A percentile compares a stretch with the other conserved stretches of the same genome.
phyloP scores from a whole-genome alignment of 1,139 yeast species.

The Geotrichum klebahnii region DNA sequence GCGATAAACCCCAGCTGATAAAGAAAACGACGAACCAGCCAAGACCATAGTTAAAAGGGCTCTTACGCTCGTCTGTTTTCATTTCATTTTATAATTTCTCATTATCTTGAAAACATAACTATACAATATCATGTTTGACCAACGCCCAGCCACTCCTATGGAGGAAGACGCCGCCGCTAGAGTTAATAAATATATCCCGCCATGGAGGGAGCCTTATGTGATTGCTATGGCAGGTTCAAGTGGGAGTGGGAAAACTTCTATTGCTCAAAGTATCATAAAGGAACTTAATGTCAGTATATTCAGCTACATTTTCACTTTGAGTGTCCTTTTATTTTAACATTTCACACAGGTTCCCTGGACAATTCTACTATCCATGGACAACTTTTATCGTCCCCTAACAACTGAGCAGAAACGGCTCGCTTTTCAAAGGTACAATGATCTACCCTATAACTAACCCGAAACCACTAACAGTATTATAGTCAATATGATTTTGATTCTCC shows the following conservation, averaged over 20 bases:
- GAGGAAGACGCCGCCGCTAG: not conserved
- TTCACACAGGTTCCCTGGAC: slow-evolving; percentile 95
- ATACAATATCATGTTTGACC: not conserved
- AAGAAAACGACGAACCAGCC: no score
- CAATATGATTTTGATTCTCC: slow-evolving; percentile 76
- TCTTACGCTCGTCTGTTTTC: no score
- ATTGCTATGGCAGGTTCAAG: slow-evolving; percentile 94
- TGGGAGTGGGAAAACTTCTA: slow-evolving; percentile 93
- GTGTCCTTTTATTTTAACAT: no score
- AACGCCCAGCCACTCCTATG: not conserved
- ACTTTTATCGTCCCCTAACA: slow-evolving; percentile 74
- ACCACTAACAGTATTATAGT: slow-evolving; percentile 27
- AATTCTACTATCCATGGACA: slow-evolving; percentile 82
- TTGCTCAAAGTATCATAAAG: slow-evolving; percentile 76
- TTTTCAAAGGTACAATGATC: slow-evolving; percentile 40
- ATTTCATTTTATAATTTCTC: not conserved
- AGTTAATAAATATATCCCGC: not conserved
- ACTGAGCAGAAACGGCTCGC: slow-evolving; percentile 61
- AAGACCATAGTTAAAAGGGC: no score
- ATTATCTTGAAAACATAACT: not conserved
- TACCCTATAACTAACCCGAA: not conserved
- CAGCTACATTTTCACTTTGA: no score
- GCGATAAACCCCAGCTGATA: no score
- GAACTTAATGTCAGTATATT: slow-evolving; percentile 51
- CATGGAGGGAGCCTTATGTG: slow-evolving; percentile 71